phyloP scores from a whole-genome alignment of 192 early-diverging fungal genomes.

The Entomortierella beljakovae region DNA sequence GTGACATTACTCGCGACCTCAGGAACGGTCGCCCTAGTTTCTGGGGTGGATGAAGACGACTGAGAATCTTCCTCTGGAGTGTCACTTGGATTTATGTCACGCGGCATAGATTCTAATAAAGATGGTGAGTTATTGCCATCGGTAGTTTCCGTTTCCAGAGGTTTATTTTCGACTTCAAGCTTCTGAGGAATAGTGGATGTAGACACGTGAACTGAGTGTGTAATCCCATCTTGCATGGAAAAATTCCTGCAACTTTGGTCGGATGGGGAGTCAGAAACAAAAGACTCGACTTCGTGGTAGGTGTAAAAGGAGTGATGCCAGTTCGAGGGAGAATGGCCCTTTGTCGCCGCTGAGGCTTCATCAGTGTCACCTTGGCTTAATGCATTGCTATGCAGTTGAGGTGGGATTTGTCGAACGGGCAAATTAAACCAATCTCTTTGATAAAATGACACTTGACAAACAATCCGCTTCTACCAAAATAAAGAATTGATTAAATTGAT shows the following conservation, averaged over 20 bases:
- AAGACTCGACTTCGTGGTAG: background rate
- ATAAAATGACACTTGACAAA: slow-evolving; percentile 33
- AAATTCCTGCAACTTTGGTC: background rate
- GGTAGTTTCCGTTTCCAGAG: too few relatives aligned
- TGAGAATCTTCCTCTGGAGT: background rate
- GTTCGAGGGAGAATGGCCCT: background rate
- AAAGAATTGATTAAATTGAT: too few relatives aligned
- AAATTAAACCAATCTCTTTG: background rate
- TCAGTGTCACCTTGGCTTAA: background rate
- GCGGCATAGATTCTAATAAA: too few relatives aligned
- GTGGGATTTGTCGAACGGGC: background rate
- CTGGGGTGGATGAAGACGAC: background rate
- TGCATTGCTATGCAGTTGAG: background rate
- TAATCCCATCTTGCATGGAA: background rate
- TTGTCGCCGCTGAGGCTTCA: background rate
- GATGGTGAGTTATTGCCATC: too few relatives aligned
- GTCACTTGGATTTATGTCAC: too few relatives aligned
- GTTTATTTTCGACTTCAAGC: too few relatives aligned
- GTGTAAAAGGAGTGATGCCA: background rate
- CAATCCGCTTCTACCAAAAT: slow-evolving; percentile 22
- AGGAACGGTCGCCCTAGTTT: background rate
- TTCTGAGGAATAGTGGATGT: too few relatives aligned
- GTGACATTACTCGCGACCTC: background rate
- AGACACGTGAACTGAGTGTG: background rate
- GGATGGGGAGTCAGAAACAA: background rate